Percentiles rank a stretch among this genome's conserved stretches.
Evolutionary conservation across 768 basidiomycete genomes (phyloP).

Genomic region (Trametes cingulata): DNA sequence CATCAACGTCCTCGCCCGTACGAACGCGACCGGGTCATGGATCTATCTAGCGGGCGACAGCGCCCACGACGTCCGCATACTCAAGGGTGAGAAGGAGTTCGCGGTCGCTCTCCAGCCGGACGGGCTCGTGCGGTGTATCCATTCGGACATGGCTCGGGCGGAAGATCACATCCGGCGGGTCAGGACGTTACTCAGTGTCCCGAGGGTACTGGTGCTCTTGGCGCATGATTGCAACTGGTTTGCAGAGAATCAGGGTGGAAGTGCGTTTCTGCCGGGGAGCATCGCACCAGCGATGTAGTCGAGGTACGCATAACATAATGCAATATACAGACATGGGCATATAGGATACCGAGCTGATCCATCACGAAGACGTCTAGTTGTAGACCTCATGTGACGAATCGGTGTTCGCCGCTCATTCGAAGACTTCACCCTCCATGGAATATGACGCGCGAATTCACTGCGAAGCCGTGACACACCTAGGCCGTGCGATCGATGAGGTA

Average conservation of each 20-base stretch:
- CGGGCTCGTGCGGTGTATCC: conserved; percentile 40
- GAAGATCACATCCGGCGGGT: conserved; percentile 45
- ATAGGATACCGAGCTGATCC: too few relatives aligned
- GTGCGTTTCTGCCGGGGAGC: conserved; percentile 37
- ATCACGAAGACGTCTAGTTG: too few relatives aligned
- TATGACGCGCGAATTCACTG: too few relatives aligned
- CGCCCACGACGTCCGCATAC: conserved; percentile 55
- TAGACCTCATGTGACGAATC: too few relatives aligned
- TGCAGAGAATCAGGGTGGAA: conserved; percentile 41
- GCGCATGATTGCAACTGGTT: conserved; percentile 61
- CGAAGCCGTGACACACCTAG: too few relatives aligned
- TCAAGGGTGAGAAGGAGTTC: conserved; percentile 47
- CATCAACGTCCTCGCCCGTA: conserved; percentile 54
- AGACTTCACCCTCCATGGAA: too few relatives aligned
- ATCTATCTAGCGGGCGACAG: conserved; percentile 58
- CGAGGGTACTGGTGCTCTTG: conserved; percentile 46
- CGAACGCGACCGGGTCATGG: conserved; percentile 54
- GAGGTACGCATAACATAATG: neutral
- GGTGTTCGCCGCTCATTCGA: too few relatives aligned
- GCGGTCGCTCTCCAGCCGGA: conserved; percentile 27
- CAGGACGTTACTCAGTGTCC: conserved; percentile 37
- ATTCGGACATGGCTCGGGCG: conserved; percentile 44
- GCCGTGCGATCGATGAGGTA: too few relatives aligned
- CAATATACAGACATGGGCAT: neutral
- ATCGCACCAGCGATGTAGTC: conserved; percentile 6